Percentiles rank a stretch among this genome's conserved stretches.
These are phyloP conservation scores for Amylostereum chailletii DNA, from an alignment of 1,284 basidiomycete genomes.

Conservation along the genomic window DNA sequence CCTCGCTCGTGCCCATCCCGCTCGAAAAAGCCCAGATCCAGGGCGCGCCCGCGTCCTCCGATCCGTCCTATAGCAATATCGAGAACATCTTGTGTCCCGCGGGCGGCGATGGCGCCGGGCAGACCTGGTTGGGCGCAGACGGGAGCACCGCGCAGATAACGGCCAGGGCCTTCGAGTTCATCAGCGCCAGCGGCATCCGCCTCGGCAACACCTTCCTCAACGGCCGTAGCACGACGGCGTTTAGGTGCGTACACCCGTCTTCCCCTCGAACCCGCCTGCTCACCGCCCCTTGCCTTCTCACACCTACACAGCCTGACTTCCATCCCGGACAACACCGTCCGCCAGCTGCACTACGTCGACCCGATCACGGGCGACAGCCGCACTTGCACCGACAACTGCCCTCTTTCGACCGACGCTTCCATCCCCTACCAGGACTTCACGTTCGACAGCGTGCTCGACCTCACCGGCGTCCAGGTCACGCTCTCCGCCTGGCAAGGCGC, in stretches of 20 bases:
- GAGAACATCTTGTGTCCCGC: slow-evolving; percentile 78
- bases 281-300: neutral
- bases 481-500: slow-evolving; percentile 71
- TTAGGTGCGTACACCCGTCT: slow-evolving; percentile 50
- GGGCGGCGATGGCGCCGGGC: slow-evolving; percentile 69
- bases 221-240: slow-evolving; percentile 75
- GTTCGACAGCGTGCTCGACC: slow-evolving; percentile 50
- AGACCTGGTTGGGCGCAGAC: slow-evolving; percentile 81
- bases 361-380: slow-evolving; percentile 62
- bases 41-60: slow-evolving; percentile 62
- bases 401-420: slow-evolving; percentile 64
- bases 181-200: slow-evolving; percentile 73
- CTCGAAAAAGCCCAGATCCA: slow-evolving; percentile 58
- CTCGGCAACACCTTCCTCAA: slow-evolving; percentile 85
- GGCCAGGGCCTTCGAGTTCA: slow-evolving; percentile 63
- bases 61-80: slow-evolving; percentile 62
- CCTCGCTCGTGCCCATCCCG: slow-evolving; percentile 84
- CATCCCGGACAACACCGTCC: slow-evolving; percentile 81
- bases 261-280: neutral
- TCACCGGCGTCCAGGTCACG: slow-evolving; percentile 82
- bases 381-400: slow-evolving; percentile 67
- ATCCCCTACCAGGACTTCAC: slow-evolving; percentile 87
- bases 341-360: slow-evolving; percentile 73
- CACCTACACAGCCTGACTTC: slow-evolving; percentile 55
- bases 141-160: slow-evolving; percentile 66